Evolutionary conservation across 495 filamentous ascomycete species (phyloP).

Genomic region (Evernia prunastri): DNA sequence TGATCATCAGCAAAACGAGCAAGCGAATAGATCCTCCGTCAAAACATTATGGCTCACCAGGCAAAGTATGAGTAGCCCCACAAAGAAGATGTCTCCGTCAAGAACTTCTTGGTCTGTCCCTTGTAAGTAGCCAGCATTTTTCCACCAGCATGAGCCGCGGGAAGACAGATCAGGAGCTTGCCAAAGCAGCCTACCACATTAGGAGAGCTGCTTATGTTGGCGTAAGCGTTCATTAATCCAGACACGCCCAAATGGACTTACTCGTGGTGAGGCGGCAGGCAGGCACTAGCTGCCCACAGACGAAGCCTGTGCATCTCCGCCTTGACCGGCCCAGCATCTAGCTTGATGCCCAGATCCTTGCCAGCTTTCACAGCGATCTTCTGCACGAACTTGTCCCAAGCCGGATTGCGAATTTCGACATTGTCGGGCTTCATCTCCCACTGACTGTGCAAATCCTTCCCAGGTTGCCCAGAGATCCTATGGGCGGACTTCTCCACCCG

Average conservation of each 20-base stretch:
- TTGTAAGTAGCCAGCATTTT: not conserved
- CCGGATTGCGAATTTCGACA: not conserved
- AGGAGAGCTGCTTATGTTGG: not conserved
- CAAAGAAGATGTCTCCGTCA: not conserved
- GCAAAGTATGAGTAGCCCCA: not conserved
- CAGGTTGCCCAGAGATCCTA: not conserved
- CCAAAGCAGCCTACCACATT: not conserved
- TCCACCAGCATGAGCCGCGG: not conserved
- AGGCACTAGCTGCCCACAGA: not conserved
- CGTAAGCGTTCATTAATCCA: not conserved
- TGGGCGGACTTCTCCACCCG: not conserved
- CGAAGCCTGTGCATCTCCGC: not conserved
- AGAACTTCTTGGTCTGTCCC: not conserved
- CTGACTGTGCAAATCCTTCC: not conserved
- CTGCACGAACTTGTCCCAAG: not conserved
- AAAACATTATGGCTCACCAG: not conserved
- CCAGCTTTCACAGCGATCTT: not conserved
- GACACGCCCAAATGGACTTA: not conserved
- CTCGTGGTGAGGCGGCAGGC: not conserved
- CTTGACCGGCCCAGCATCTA: not conserved
- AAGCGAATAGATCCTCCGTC: not conserved
- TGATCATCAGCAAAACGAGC: not conserved
- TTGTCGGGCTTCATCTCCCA: not conserved
- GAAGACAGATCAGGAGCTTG: not conserved
- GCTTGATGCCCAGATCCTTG: not conserved